Percentiles rank a stretch among this genome's conserved stretches.
phyloP scores from a whole-genome alignment of 2,329 filamentous ascomycete species.

The Aureobasidium sp. region DNA sequence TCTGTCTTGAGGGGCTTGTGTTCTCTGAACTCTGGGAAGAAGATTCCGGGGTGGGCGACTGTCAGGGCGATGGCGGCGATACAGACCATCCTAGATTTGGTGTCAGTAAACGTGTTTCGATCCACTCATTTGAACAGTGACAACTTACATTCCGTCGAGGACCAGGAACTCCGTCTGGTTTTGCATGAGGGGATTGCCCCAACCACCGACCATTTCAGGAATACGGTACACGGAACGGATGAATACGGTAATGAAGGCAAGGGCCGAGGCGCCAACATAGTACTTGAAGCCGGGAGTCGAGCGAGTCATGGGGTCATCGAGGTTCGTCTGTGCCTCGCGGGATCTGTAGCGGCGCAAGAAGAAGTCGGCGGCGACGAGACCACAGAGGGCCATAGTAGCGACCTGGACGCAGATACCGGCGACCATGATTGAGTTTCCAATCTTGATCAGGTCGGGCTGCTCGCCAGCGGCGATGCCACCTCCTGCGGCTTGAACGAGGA shows the following conservation, averaged over 20 bases:
- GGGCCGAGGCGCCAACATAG: slow-evolving; percentile 49
- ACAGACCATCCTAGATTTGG: slow-evolving; percentile 37
- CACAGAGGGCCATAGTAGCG: slow-evolving; percentile 37
- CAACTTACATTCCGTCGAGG: slow-evolving; percentile 42
- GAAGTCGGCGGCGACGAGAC: slow-evolving; percentile 37
- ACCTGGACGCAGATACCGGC: slow-evolving; percentile 41
- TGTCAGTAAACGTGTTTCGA: neutral
- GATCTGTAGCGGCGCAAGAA: slow-evolving; percentile 20
- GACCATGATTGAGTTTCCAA: slow-evolving; percentile 40
- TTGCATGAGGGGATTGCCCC: slow-evolving; percentile 42
- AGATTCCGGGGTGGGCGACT: slow-evolving; percentile 40
- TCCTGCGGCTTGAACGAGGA: slow-evolving; percentile 39
- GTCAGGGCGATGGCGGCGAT: slow-evolving; percentile 36
- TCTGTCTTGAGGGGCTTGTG: neutral
- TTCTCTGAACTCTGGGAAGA: slow-evolving; percentile 29
- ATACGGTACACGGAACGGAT: slow-evolving; percentile 50
- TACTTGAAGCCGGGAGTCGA: slow-evolving; percentile 38
- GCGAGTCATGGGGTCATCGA: neutral
- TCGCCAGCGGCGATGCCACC: slow-evolving; percentile 36
- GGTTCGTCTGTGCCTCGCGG: neutral
- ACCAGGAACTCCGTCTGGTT: slow-evolving; percentile 42
- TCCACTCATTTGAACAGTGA: neutral
- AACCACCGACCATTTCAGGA: slow-evolving; percentile 45
- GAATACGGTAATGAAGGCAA: slow-evolving; percentile 59
- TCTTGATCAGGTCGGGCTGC: slow-evolving; percentile 26